Conservation (phyloP, 352 stramenopile genomes). For the Phytophthora melonis region DNA sequence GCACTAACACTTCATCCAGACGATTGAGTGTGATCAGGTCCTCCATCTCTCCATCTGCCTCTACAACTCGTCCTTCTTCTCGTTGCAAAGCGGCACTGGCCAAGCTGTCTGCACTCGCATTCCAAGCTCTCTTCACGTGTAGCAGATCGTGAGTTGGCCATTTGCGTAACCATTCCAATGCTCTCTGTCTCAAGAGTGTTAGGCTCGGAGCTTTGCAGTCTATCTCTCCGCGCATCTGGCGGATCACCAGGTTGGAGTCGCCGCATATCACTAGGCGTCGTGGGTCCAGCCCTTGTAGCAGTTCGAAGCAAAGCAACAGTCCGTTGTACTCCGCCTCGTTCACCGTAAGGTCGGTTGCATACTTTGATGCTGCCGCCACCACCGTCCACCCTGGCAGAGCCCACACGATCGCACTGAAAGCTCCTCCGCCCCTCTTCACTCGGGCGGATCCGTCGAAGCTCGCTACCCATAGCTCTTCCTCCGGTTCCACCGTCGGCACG, state of each 20-base stretch:
- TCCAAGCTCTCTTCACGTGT: constrained; percentile 10
- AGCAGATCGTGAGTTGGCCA: not conserved
- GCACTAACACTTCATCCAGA: not conserved
- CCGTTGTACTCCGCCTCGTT: constrained; percentile 37
- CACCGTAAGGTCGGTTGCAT: constrained; percentile 4
- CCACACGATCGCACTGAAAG: constrained; percentile 23
- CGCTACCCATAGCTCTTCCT: constrained; percentile 6
- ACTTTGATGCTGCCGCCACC: not conserved
- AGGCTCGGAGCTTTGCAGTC: not conserved
- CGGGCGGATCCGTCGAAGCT: constrained; percentile 33
- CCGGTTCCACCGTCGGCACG: not conserved
- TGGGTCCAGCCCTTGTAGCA: not conserved
- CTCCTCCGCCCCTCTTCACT: constrained; percentile 7
- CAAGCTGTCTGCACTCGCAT: not conserved
- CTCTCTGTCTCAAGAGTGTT: not conserved
- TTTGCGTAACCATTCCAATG: not conserved
- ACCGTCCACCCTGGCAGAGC: constrained; percentile 19
- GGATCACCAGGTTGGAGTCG: constrained; percentile 12
- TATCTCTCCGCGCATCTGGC: constrained; percentile 11
- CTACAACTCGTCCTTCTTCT: not conserved
- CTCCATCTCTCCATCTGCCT: no score
- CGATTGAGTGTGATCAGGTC: no score
- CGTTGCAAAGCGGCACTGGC: not conserved
- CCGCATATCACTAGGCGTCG: not conserved
- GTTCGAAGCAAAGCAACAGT: not conserved